These are phyloP conservation scores for Chaetoceros muelleri DNA, from an alignment of 108 stramenopile species.

Conservation along the genomic window DNA sequence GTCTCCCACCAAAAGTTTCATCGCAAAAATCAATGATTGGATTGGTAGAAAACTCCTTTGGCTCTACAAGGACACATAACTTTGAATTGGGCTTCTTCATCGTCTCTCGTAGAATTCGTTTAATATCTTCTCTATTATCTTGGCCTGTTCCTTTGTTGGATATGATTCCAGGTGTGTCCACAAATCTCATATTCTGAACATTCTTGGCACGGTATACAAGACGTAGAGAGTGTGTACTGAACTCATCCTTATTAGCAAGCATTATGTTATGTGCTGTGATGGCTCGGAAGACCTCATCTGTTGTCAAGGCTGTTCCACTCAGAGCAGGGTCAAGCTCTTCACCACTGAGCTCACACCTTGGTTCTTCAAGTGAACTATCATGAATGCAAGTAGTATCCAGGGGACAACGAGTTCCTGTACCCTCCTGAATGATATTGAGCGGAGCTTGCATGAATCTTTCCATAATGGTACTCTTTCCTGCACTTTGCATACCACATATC, in stretches of 20 bases:
- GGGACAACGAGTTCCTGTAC: constrained; percentile 68
- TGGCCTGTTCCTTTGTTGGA: constrained; percentile 45
- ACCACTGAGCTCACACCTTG: constrained; percentile 46
- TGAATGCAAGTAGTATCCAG: constrained; percentile 71
- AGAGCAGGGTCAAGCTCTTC: constrained; percentile 28
- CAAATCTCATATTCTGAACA: constrained; percentile 70
- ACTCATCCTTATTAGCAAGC: constrained; percentile 42
- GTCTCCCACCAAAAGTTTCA: constrained; percentile 34
- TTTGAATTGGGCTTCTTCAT: constrained; percentile 56
- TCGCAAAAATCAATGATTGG: constrained; percentile 63
- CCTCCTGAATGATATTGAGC: constrained; percentile 68
- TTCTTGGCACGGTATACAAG: constrained; percentile 49
- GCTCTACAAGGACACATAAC: constrained; percentile 61
- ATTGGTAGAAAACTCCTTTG: constrained; percentile 64
- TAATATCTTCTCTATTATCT: constrained; percentile 68
- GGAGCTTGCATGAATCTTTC: constrained; percentile 59
- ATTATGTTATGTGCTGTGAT: constrained; percentile 50
- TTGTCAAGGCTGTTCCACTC: constrained; percentile 29
- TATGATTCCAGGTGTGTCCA: constrained; percentile 56
- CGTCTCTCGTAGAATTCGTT: constrained; percentile 43
- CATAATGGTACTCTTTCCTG: constrained; percentile 69
- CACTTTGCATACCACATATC: constrained; percentile 65
- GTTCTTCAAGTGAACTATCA: constrained; percentile 21
- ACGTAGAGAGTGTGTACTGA: constrained; percentile 37
- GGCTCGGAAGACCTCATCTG: constrained; percentile 42